Base-by-base conservation (phyloP, 2,329 filamentous ascomycete species). In the Meredithiella fracta region DNA sequence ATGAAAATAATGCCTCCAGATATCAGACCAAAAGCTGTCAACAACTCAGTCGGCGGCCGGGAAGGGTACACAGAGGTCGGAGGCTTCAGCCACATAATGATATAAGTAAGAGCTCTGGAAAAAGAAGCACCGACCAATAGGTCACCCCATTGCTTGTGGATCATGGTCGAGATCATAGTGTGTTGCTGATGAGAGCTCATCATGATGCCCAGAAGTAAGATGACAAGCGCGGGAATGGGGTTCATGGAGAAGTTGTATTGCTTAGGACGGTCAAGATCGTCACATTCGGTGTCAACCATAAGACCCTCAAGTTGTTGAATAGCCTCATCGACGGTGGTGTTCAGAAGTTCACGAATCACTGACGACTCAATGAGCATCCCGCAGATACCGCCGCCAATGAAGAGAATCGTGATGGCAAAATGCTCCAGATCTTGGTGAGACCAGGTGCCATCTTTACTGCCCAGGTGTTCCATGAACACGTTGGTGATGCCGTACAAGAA, bases 141-240 rank as follows among this genome's bases (percentile, higher is more conserved):
- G 63, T 81, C 82, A 25, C 91, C 91, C 91, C 91, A 97, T 68
- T 96, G 90, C 65, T 83, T 83, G 70, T 97, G 91, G 51, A 97
- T 78, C 86, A 92, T 95, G 62, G 82, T 86, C 8, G 88, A 91
- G 50, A 89, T 76, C 83, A 88, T 87, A 59, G 81, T 86, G 26
- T 73, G 67, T 66, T 95, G 90, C 58, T 91, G 86, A 68, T 97
- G 91, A 25, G 86, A 88, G 64, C 85, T 85, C 91, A 97, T 97
- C 86, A 95, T 92, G 66, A 90, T 79, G 34, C 92, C 92, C 1
- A 96, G 74, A 0, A 96, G 73, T 58, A 96, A 73, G 61, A 97
- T 91, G 51, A 95, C 79, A 3, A 97, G 73, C 0, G 83, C 86
- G 0, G 91, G 92, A 62, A 97, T 79, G 0, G 90, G 91, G 67